Evolutionary conservation across 768 basidiomycete genomes (phyloP), one percentile per base, ranked within the genome.

Genomic region (Rhizopogon salebrosus): DNA sequence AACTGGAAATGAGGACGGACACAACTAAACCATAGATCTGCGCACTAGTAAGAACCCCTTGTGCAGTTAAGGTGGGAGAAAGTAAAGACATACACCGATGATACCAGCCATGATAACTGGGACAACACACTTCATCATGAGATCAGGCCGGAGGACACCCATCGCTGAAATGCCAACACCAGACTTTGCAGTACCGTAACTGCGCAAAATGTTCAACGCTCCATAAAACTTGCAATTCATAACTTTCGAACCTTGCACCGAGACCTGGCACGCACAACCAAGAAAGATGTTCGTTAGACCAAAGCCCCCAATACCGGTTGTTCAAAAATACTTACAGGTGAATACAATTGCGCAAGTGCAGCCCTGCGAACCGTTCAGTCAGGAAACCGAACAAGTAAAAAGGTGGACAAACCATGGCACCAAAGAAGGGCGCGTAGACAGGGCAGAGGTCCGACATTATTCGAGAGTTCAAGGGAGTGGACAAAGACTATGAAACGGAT

Each of bases 41-140:
- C 46, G 46, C 27, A 18, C 18, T 27, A 18, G 40, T 56, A 40
- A 48, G 46, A 48, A 16, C 42, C 24, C 13, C 36, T 51, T n/a
- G 31, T 34, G 54, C 18, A 9, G 41, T 20, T 22, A 14, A 35
- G 14, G 16, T 4, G 42, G 1, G 16, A 34, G 8, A 51, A 35
- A 13, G 48, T 8, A 29, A 46, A 29, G 38, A 56, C 92, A 60
- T 61, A 98, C 95, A 70, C 91, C 95, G 75, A 98, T 97, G 77
- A 98, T 98, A 93, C 95, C 95, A 80, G 95, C 95, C 95, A 98
- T 98, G 73, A 99, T 89, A 70, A 98, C 94, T 41, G 95, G 95
- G 49, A 98, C 84, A 59, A 89, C 87, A 82, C 89, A 95, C 79
- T 87, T 93, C 90, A 98, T 95, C 91, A 98, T 95, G 64, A 87